Evolutionary conservation across 345 rosid species (phyloP), one percentile per base, ranked within the genome.

Genomic region (Iberis pinnata): DNA sequence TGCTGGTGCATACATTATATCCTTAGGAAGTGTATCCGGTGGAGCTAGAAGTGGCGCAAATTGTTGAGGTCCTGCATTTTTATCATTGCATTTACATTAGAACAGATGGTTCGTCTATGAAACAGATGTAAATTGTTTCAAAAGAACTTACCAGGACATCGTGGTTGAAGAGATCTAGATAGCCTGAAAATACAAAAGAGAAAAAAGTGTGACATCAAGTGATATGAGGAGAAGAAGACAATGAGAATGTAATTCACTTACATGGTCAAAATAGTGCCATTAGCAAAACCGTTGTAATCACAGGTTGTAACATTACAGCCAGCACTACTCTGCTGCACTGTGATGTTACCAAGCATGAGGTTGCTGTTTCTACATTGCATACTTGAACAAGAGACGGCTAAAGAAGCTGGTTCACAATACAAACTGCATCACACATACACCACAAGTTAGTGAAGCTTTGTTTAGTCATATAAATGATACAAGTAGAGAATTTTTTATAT

Each of bases 331-430:
- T 76, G 96, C 68, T 77, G 77, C 66, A 49, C 42, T 0, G 98
- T 85, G 42, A 73, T 72, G 55, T 92, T 92, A 53, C 98, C 98
- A 0, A 92, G 71, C 89, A 88, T 88, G 52, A 92, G 93, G 51
- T 80, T 83, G 69, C 96, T 88, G 49, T 75, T 73, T 46, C 64
- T 79, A 57, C 98, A 92, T 48, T 92, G 98, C 95, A 92, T 80
- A 76, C 89, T 88, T 18, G 98, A 92, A 70, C 98, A 92, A 37
- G 98, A 92, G 69, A 85, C 98, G 0, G 96, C 96, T 75, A 92
- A 60, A 12, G 96, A 81, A 58, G 98, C 83, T 11, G 96, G 96
- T 83, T 69, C 81, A 78, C 98, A 92, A 75, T 85, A 85, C 80
- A 92, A 72, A 54, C 98, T 88, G 75, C 42, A 44, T 3, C 13